Percentiles rank a stretch among this genome's conserved stretches.
phyloP scores from a whole-genome alignment of 768 basidiomycete species.

The Suillus hirtellus region DNA sequence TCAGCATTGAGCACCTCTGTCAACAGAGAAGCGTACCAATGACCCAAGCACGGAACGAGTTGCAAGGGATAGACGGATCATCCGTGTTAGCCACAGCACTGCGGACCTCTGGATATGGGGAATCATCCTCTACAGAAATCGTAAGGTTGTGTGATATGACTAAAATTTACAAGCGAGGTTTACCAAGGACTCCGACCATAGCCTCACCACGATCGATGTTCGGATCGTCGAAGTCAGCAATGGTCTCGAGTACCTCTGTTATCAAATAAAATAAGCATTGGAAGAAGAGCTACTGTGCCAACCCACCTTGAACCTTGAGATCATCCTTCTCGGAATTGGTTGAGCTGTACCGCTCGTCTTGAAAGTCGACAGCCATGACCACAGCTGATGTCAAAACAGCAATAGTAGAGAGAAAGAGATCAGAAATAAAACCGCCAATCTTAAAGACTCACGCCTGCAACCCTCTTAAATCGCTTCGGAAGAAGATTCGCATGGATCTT shows the following conservation, averaged over 20 bases:
- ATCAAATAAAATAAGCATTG: constrained; percentile 5
- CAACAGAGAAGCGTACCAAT: constrained; percentile 39
- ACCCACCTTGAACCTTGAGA: constrained; percentile 15
- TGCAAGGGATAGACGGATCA: constrained; percentile 62
- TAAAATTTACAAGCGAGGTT: neutral
- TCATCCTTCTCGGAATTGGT: constrained; percentile 19
- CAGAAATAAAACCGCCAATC: neutral
- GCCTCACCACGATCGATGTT: constrained; percentile 32
- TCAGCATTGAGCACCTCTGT: neutral
- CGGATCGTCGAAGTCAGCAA: constrained; percentile 36
- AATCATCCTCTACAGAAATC: constrained; percentile 58
- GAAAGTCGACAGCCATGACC: constrained; percentile 15
- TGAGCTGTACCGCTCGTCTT: constrained; percentile 7
- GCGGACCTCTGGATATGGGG: constrained; percentile 83
- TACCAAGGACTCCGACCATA: constrained; percentile 22
- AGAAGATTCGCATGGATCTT: neutral
- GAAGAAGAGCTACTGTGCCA: neutral
- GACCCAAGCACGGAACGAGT: constrained; percentile 60
- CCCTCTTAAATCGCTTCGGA: constrained; percentile 8
- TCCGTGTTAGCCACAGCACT: constrained; percentile 76
- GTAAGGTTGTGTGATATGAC: constrained; percentile 16
- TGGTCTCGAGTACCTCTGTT: constrained; percentile 7
- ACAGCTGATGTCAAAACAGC: neutral
- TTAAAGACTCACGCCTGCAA: neutral
- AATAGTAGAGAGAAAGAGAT: neutral